Percentiles rank a stretch among this genome's conserved stretches.
These are phyloP conservation scores for Sarocladium oryzae DNA, from an alignment of 2,329 filamentous ascomycete genomes.

Conservation along the genomic window DNA sequence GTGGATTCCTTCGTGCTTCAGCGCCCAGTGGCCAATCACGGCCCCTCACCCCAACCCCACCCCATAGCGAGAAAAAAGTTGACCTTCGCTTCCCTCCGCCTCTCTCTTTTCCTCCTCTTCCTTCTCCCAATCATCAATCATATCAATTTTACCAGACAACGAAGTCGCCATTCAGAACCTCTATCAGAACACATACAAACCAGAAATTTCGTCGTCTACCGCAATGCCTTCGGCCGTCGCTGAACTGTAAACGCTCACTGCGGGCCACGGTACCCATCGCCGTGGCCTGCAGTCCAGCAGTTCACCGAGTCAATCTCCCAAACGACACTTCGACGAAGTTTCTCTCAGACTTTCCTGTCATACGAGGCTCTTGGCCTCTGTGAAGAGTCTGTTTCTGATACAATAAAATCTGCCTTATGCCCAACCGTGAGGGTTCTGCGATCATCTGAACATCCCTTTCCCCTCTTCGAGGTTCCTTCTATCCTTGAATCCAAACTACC, in stretches of 20 bases:
- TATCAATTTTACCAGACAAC: slow-evolving; percentile 48
- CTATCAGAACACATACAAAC: slow-evolving; percentile 27
- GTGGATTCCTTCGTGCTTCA: background rate
- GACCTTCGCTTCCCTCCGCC: slow-evolving; percentile 7
- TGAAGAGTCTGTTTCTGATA: slow-evolving; percentile 34
- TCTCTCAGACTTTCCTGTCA: slow-evolving; percentile 45
- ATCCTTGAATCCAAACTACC: background rate
- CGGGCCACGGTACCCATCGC: slow-evolving; percentile 48
- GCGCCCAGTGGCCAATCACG: slow-evolving; percentile 7
- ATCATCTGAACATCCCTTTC: slow-evolving; percentile 13
- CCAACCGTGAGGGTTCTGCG: slow-evolving; percentile 22
- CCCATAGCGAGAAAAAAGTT: slow-evolving; percentile 2
- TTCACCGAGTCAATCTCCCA: slow-evolving; percentile 61
- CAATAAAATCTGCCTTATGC: slow-evolving; percentile 23
- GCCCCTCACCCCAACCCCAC: slow-evolving; percentile 3
- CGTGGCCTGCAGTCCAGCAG: slow-evolving; percentile 76
- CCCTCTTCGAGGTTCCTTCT: slow-evolving; percentile 7
- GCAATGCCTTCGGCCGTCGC: slow-evolving; percentile 68
- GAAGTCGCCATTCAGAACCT: slow-evolving; percentile 47
- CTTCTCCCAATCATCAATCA: slow-evolving; percentile 25
- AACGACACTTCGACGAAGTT: slow-evolving; percentile 57
- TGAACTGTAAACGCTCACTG: slow-evolving; percentile 90
- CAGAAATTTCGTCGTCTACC: slow-evolving; percentile 62
- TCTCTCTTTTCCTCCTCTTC: slow-evolving; percentile 20
- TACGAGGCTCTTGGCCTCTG: slow-evolving; percentile 30